phyloP scores from a whole-genome alignment of 768 basidiomycete species.

The Multifurca ochricompacta region DNA sequence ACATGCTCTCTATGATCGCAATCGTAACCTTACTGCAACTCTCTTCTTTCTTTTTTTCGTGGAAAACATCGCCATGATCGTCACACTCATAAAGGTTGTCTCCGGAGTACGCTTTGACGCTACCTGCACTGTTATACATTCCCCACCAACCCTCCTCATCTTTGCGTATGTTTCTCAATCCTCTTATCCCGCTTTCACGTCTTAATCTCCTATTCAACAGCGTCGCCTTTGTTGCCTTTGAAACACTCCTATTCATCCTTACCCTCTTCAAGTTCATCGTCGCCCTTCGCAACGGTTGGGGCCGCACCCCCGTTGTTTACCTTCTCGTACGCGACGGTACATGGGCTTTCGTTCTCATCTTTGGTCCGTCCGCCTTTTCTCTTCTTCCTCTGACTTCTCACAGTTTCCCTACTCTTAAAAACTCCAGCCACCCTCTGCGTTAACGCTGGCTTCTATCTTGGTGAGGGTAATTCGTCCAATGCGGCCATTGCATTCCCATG shows the following conservation, averaged over 20 bases:
- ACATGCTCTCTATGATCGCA: conserved; percentile 19
- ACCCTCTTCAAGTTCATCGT: conserved; percentile 22
- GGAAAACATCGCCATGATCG: conserved; percentile 15
- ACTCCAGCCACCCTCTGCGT: conserved; percentile 5
- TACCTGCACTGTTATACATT: conserved; percentile 10
- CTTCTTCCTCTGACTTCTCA: not conserved
- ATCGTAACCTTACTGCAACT: not conserved
- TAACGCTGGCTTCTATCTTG: conserved; percentile 17
- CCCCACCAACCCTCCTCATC: conserved; percentile 5
- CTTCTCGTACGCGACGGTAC: conserved; percentile 25
- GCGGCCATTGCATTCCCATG: conserved; percentile 15
- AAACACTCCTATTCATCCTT: conserved; percentile 24
- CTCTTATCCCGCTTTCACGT: not conserved
- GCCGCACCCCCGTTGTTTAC: conserved; percentile 20
- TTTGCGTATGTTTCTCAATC: conserved; percentile 8
- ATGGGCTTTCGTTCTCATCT: conserved; percentile 25
- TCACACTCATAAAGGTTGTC: conserved; percentile 8
- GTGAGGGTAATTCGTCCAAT: not conserved
- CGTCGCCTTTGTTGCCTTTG: conserved; percentile 22
- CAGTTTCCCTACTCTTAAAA: not conserved
- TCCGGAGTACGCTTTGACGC: conserved; percentile 8
- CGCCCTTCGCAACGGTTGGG: conserved; percentile 22
- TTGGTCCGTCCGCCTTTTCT: conserved; percentile 16
- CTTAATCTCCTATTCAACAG: conserved; percentile 2
- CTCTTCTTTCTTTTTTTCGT: conserved; percentile 6